Base-by-base conservation (phyloP, 176 grass and related monocot species). In the Bromus sterilis region DNA sequence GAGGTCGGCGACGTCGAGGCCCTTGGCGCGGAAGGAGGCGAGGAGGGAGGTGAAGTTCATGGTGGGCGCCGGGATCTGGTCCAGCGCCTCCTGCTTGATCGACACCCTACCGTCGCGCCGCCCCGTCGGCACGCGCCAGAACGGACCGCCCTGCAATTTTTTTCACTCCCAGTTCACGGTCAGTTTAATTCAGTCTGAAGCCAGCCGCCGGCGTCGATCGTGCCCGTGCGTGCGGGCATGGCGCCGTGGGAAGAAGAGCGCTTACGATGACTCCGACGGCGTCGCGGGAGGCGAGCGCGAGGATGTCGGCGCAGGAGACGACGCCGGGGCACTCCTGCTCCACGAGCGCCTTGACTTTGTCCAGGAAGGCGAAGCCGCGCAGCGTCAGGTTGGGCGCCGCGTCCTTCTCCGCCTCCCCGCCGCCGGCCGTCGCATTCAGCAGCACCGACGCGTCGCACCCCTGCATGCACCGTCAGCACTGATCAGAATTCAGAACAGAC, bases 361-460 rank as follows among this genome's bases (percentile, higher is more conserved):
- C 93, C 49, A 99, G 77, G 78, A 99, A 95, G 35, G 30, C 85
- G 66, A 91, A 95, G 11, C 96, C 69, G 1, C 96, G 96, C 63
- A 99, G 90, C n/a, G 96, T 91, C 71, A 41, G 33, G 82, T 95
- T 95, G 5, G 96, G 93, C 60, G 20, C 0, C 4, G 96, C 86
- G 25, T 91, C 88, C 89, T 66, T 89, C 90, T 99, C 96, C 21
- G 96, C 84, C 76, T 89, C 20, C 30, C 43, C 58, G 18, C 20
- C 71, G 16, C 78, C 75, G 36, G 35, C 63, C 7, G 88, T 93
- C 41, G 88, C 94, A 76, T 99, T 93, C 14, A 99, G 84, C 56
- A 99, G 84, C 24, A 99, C 41, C 5, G 96, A 99, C 31, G 59
- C 96, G 79, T 99, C 96, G 82, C 96, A 99, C 9, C 96, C 96